Base-by-base conservation (phyloP, 352 stramenopile species). In the Globisporangium emineosum region DNA sequence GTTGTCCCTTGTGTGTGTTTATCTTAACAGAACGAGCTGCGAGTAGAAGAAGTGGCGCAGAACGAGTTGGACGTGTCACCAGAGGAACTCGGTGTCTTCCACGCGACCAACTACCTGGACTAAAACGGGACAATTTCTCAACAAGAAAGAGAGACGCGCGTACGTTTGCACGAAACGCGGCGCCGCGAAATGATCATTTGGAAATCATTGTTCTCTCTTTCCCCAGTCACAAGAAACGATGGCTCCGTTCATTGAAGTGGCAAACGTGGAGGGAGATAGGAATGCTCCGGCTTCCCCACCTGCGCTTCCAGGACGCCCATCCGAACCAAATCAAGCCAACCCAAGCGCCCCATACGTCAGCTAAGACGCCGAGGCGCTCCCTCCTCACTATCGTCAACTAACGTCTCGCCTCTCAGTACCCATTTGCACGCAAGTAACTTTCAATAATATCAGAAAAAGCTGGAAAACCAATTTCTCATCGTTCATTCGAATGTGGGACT, bases 61-160 rank as follows among this genome's bases (percentile, higher is more conserved):
- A 76, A 76, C 35, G 73, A 83, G 30, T 69, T 76, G 64, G 77
- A 88, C 43, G 72, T 87, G 69, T 90, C 83, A 52, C 81, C 86
- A 19, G 83, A 92, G 68, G 87, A 95, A 69, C 83, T 95, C 30
- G 85, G 85, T 52, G 87, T 95, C 53, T 77, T 84, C 54, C 87
- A 94, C 65, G 83, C 80, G 51, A 93, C 83, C 68, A 88, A 87
- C 40, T 95, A 95, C 76, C 73, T 86, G 50, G 84, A 95, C 65
- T 90, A 90, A 77, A 35, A 21, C n/a, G 29, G 27, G 45, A 2
- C 23, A 6, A 23, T 30, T 62, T 35, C 57, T 51, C 47, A 19
- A 29, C 49, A 17, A 27, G 51, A 27, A 42, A 57, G 35, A 33
- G 29, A 42, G 50, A 33, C 32, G 51, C 21, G 23, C n/a, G 43